These are phyloP conservation scores for Epipyxis sp. DNA, from an alignment of 108 stramenopile species.

Conservation along the genomic window DNA sequence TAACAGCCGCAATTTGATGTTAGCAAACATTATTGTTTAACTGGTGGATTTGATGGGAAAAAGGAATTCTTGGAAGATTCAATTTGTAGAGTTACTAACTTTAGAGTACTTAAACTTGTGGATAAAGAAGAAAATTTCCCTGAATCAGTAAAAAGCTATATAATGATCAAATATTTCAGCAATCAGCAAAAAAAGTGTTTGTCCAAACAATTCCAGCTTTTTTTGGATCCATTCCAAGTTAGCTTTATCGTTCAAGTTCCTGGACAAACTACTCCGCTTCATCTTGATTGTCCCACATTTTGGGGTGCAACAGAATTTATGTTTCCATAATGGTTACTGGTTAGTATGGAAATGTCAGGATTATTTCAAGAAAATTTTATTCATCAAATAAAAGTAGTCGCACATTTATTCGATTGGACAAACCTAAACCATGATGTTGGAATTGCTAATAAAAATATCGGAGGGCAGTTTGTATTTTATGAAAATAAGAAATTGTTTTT, in stretches of 20 bases:
- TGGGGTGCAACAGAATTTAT: conserved; percentile 31
- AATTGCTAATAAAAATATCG: not conserved
- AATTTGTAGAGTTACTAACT: conserved; percentile 20
- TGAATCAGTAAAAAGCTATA: conserved; percentile 19
- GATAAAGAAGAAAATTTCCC: conserved; percentile 30
- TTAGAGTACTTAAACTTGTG: conserved; percentile 24
- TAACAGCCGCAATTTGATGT: conserved; percentile 35
- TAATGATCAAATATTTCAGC: conserved; percentile 13
- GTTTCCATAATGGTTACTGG: conserved; percentile 44
- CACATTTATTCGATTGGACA: conserved; percentile 35
- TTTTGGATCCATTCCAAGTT: conserved; percentile 45
- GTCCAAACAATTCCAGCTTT: conserved; percentile 26
- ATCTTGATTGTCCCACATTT: conserved; percentile 39
- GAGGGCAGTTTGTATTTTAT: conserved; percentile 41
- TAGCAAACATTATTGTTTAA: conserved; percentile 26
- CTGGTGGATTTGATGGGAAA: conserved; percentile 34
- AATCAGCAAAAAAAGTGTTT: conserved; percentile 29
- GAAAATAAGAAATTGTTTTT: too few species aligned
- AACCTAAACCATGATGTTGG: too few species aligned
- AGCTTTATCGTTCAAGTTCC: conserved; percentile 42
- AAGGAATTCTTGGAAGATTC: conserved; percentile 21
- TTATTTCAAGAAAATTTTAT: conserved; percentile 39
- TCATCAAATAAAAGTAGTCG: conserved; percentile 40
- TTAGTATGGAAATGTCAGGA: conserved; percentile 36
- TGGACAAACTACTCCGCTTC: conserved; percentile 40